Conservation (phyloP, 495 filamentous ascomycete genomes). For the Aspergillus taichungensis region DNA sequence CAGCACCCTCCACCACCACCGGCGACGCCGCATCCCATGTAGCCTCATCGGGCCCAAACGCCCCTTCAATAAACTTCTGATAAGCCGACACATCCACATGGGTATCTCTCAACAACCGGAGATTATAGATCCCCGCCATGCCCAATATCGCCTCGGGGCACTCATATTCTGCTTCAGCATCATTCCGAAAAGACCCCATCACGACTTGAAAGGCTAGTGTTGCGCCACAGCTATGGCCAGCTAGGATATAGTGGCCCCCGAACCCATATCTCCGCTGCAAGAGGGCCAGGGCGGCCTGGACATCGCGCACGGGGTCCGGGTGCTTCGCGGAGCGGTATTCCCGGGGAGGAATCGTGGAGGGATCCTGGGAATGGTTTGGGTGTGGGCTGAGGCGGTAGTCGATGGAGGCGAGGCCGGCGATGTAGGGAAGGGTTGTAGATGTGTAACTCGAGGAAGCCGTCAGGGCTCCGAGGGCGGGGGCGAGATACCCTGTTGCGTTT, state of each 20-base stretch:
- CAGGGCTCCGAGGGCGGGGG: slow-evolving; percentile 37
- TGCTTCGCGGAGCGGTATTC: slow-evolving; percentile 47
- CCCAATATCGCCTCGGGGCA: slow-evolving; percentile 46
- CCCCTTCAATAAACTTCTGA: slow-evolving; percentile 47
- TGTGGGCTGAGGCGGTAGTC: slow-evolving; percentile 76
- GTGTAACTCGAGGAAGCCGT: slow-evolving; percentile 16
- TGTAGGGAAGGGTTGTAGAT: slow-evolving; percentile 13
- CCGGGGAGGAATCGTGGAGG: slow-evolving; percentile 20
- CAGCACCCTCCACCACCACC: slow-evolving; percentile 20
- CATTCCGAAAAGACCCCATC: slow-evolving; percentile 27
- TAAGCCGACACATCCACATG: slow-evolving; percentile 43
- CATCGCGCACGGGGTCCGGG: slow-evolving; percentile 67
- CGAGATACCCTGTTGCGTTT: slow-evolving; percentile 38
- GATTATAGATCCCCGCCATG: slow-evolving; percentile 58
- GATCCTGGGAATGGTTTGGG: slow-evolving; percentile 48
- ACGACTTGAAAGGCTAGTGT: slow-evolving; percentile 63
- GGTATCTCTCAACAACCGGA: slow-evolving; percentile 42
- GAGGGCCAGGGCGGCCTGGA: slow-evolving; percentile 51
- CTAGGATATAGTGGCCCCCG: slow-evolving; percentile 48
- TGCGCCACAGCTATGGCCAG: slow-evolving; percentile 71
- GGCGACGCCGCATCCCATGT: slow-evolving; percentile 49
- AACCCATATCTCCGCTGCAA: slow-evolving; percentile 49
- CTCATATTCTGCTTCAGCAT: neutral
- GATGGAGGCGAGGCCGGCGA: slow-evolving; percentile 61
- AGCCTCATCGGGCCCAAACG: slow-evolving; percentile 50